Base-by-base conservation (phyloP, 192 early-diverging fungal genomes). In the Chytriomyces sp. region DNA sequence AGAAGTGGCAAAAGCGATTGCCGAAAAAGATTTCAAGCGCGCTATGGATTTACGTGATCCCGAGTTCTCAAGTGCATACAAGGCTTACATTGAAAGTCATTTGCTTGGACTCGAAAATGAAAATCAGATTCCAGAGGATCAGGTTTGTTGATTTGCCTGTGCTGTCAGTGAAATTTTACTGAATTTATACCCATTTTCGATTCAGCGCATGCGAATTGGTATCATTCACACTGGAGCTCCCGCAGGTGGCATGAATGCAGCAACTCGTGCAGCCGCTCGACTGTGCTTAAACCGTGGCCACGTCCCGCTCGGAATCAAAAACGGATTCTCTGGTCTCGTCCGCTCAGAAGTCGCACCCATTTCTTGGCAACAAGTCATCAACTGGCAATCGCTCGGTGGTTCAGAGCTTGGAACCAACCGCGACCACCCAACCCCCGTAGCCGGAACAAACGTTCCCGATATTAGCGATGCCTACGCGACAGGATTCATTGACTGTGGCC, bases 171-270 rank as follows among this genome's bases (percentile, higher is more conserved):
- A n/a, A 76, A 80, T n/a, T 50, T 24, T 64, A 26, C 5, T 18
- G 76, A 28, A 44, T 24, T 47, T 24, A 70, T 11, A 35, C 35
- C 35, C 35, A 35, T 5, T 45, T 18, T 20, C 45, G 47, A 53
- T 66, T 43, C 77, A 90, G 77, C 80, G 87, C 7, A 80, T 99
- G 46, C 91, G 95, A 53, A 91, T 99, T 48, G 97, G 91, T 66
- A 96, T 99, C 73, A 83, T 97, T 49, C 96, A 97, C 75, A 89
- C 93, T 18, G 97, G 97, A 62, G 97, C 97, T 20, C 97, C 97
- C 20, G 97, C 97, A 13, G 95, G 95, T 61, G 97, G 97, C 48
- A 97, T 97, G 95, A 99, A 97, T 83, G 91, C 96, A 46, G 97
- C 97, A 2, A 97, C 96, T 3, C 90, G 96, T 44, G 91, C 91